Evolutionary conservation across 2,329 filamentous ascomycete species (phyloP).

Genomic region (Nothomitra cinnamomea): DNA sequence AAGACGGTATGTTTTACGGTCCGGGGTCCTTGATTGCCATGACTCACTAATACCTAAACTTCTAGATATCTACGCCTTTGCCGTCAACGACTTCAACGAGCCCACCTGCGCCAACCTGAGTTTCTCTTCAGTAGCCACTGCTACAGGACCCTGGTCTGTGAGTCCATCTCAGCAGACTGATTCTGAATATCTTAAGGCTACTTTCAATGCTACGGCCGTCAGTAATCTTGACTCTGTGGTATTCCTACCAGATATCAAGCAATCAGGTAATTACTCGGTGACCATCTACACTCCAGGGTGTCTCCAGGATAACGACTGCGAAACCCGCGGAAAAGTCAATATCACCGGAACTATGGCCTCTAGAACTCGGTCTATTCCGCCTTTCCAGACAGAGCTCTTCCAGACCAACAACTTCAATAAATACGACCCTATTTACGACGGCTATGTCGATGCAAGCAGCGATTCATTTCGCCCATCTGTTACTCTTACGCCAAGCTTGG

Average conservation of each 20-base stretch:
- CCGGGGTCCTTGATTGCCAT: neutral
- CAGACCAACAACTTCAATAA: constrained; percentile 97
- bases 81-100: constrained; percentile 76
- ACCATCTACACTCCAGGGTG: constrained; percentile 90
- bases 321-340: constrained; percentile 61
- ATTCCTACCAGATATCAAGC: constrained; percentile 68
- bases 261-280: constrained; percentile 83
- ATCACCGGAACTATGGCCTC: constrained; percentile 56
- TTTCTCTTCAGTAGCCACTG: constrained; percentile 46
- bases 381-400: constrained; percentile 47
- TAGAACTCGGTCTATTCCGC: constrained; percentile 24
- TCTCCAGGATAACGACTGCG: constrained; percentile 59
- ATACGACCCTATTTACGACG: constrained; percentile 82
- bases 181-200: constrained; percentile 60
- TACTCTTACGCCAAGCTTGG: constrained; percentile 52
- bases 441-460: constrained; percentile 60
- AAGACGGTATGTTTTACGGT: constrained; percentile 36
- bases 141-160: constrained; percentile 57
- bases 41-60: constrained; percentile 8
- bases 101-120: constrained; percentile 55
- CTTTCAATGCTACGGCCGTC: constrained; percentile 39
- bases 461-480: constrained; percentile 62
- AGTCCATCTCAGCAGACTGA: constrained; percentile 51
- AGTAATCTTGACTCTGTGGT: constrained; percentile 47
- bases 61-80: constrained; percentile 63